Evolutionary conservation across 345 rosid species (phyloP).

Genomic region (Eucalyptus sideroxylon): DNA sequence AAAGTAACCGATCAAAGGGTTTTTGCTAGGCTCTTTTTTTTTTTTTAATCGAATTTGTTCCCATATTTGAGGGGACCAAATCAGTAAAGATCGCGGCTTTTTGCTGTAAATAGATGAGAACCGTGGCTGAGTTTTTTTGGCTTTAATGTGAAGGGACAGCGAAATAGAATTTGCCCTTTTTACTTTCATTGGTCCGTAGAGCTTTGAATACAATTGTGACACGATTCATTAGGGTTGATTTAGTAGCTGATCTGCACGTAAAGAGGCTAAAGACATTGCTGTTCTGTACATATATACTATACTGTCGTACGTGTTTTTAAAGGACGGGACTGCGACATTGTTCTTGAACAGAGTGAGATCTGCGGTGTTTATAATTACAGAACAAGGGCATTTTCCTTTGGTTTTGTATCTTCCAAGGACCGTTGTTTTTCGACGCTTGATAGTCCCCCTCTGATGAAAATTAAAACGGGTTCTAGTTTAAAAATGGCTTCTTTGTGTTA

Average conservation of each 20-base stretch:
- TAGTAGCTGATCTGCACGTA: neutral
- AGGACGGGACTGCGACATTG: neutral
- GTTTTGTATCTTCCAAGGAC: neutral
- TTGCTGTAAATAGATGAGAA: neutral
- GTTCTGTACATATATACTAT: neutral
- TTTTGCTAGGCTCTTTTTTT: neutral
- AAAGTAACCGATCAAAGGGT: neutral
- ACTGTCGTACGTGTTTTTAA: neutral
- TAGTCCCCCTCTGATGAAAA: neutral
- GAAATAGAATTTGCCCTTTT: neutral
- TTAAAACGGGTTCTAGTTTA: neutral
- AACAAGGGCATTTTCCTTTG: neutral
- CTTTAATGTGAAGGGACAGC: neutral
- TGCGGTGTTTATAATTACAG: neutral
- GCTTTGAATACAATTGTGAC: neutral
- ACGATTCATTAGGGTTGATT: neutral
- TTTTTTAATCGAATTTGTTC: neutral
- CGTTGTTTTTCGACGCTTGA: neutral
- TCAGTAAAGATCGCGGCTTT: neutral
- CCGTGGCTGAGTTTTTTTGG: neutral
- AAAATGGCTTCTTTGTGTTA: neutral
- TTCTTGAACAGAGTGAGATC: neutral
- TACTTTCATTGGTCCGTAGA: neutral
- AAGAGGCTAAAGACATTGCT: neutral
- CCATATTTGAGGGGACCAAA: neutral